Evolutionary conservation across 371 early-diverging fungal species (phyloP), one percentile per base, ranked within the genome.

Genomic region (Gilbertella persicaria): DNA sequence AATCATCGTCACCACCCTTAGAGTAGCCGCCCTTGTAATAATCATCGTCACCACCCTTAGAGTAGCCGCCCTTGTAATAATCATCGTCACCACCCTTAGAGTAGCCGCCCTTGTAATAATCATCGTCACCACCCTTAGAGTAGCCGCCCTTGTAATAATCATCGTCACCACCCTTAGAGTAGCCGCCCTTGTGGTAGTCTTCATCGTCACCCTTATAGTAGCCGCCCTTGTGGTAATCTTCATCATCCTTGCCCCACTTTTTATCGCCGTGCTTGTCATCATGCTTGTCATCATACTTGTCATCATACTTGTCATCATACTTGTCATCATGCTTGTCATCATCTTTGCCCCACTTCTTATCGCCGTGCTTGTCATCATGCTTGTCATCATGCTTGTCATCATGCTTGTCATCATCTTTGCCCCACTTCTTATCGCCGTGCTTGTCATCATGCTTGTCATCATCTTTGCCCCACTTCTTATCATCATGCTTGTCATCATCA

Each of bases 221-320:
- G 4, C 26, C 45, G 20, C 20, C 45, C 5, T 44, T 23, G 23
- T 48, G 12, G 1, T 54, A 43, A 35, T 58, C 29, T 4, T 58
- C 28, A 26, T 36, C 20, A 20, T 56, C 50, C 0, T 58, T 45
- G 19, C 40, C 14, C 30, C 43, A 30, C 24, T 28, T 1, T 23
- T 44, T 35, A 26, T 53, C 58, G 35, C 43, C 43, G 13, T 36
- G 48, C 20, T 58, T 41, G 36, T 48, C 20, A 43, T n/a, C 33
- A 6, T 50, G 16, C 2, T 55, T 12, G 0, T 51, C 43, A n/a
- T 40, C 25, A 1, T 40, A 25, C 1, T 42, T 16, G 2, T 44
- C 29, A 1, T 47, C 26, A 13, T 55, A 42, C 19, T 58, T 57
- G 23, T 54, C 47, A 5, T 29, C 48, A 10, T 52, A 13, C 16